Conservation (phyloP, 805 yeast species). For the Metschnikowia sp. region DNA sequence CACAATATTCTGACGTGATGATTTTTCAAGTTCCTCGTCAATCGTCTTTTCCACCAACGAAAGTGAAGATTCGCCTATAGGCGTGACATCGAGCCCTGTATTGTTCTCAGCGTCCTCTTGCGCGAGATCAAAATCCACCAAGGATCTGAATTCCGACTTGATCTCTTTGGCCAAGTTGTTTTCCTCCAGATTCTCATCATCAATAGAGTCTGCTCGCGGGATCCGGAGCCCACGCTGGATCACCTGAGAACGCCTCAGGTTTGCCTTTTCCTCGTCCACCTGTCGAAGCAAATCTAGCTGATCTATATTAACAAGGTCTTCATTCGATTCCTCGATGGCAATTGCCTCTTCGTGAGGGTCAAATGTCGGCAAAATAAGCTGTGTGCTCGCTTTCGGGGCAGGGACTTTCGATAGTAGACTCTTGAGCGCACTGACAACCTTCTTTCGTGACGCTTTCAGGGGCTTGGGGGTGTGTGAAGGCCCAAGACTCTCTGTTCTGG, state of each 20-base stretch:
- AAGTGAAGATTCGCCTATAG: slow-evolving; percentile 27
- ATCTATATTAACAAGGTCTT: background rate
- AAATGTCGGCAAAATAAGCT: slow-evolving; percentile 30
- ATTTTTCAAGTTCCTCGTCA: slow-evolving; percentile 8
- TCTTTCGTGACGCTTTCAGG: slow-evolving; percentile 1
- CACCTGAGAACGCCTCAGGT: slow-evolving; percentile 42
- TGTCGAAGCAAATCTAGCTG: slow-evolving; percentile 1
- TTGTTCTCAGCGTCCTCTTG: slow-evolving; percentile 24
- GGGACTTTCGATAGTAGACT: slow-evolving; percentile 26
- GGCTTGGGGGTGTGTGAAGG: background rate
- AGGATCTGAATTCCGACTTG: slow-evolving; percentile 27
- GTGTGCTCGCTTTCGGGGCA: slow-evolving; percentile 36
- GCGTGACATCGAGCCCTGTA: slow-evolving; percentile 19
- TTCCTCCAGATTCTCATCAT: background rate
- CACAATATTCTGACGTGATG: background rate
- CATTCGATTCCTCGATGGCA: background rate
- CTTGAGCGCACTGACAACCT: background rate
- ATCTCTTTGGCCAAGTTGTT: slow-evolving; percentile 18
- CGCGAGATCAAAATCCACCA: slow-evolving; percentile 43
- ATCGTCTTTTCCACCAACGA: slow-evolving; percentile 21
- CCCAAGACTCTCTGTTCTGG: no score
- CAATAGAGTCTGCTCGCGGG: slow-evolving; percentile 29
- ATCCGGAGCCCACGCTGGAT: slow-evolving; percentile 44
- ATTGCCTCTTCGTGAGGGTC: slow-evolving; percentile 20
- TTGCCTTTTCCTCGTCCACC: slow-evolving; percentile 1